These are phyloP conservation scores for Gaultheria prostrata DNA, from an alignment of 148 eudicot species.

Conservation along the genomic window DNA sequence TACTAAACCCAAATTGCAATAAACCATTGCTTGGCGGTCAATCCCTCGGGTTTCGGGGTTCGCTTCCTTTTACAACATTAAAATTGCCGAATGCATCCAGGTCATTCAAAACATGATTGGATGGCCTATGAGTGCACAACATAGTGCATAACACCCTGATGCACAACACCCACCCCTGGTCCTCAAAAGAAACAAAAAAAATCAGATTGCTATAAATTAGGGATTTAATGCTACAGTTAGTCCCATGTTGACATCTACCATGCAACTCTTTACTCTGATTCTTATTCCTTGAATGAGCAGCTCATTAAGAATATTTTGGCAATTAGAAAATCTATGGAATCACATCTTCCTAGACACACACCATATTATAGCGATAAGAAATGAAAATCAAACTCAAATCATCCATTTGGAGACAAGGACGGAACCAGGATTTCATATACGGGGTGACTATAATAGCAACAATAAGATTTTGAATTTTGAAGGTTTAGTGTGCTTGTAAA, in stretches of 20 bases:
- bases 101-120: no score
- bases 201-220: neutral
- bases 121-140: no score
- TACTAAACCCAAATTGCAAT: neutral
- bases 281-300: neutral
- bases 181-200: neutral
- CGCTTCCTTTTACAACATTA: neutral
- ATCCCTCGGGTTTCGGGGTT: neutral
- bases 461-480: no score
- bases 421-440: no score
- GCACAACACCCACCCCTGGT: no score
- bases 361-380: neutral
- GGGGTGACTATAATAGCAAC: no score
- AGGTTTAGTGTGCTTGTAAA: no score
- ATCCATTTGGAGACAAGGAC: neutral
- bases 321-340: neutral
- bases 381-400: slow-evolving; percentile 6
- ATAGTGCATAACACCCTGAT: no score
- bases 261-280: neutral
- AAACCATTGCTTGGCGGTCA: neutral
- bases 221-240: neutral
- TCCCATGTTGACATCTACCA: neutral
- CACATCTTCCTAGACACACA: neutral
- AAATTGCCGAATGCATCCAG: no score
- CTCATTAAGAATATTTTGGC: neutral